phyloP scores from a whole-genome alignment of 1,284 basidiomycete species.

The Cutaneotrichosporon curvatum region DNA sequence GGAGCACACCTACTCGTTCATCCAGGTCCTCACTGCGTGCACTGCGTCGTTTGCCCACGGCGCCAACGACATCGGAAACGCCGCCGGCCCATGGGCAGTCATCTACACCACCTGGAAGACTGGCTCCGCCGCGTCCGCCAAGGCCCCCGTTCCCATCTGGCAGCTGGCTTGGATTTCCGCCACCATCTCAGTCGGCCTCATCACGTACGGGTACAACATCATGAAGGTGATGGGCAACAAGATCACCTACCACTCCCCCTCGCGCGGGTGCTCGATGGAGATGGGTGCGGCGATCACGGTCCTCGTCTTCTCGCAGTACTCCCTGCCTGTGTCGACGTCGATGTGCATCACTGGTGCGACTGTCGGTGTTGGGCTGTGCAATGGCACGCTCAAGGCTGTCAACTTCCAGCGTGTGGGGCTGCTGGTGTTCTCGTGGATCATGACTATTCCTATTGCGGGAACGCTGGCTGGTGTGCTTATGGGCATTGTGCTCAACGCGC shows the following conservation, averaged over 20 bases:
- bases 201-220: slow-evolving; percentile 47
- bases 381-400: slow-evolving; percentile 43
- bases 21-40: slow-evolving; percentile 49
- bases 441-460: slow-evolving; percentile 46
- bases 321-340: slow-evolving; percentile 46
- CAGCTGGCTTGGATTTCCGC: slow-evolving; percentile 44
- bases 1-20: slow-evolving; percentile 49
- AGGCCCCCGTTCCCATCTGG: slow-evolving; percentile 47
- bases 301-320: slow-evolving; percentile 47
- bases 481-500: slow-evolving; percentile 44
- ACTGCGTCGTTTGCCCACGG: slow-evolving; percentile 50
- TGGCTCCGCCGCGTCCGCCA: slow-evolving; percentile 32
- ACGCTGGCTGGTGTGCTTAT: slow-evolving; percentile 41
- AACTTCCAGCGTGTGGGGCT: slow-evolving; percentile 41
- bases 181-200: slow-evolving; percentile 46
- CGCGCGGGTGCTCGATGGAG: slow-evolving; percentile 50
- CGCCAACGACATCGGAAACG: slow-evolving; percentile 45
- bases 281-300: slow-evolving; percentile 48
- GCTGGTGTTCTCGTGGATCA: slow-evolving; percentile 32
- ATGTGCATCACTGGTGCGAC: slow-evolving; percentile 50
- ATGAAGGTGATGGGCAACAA: slow-evolving; percentile 49
- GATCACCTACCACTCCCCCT: slow-evolving; percentile 49
- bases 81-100: slow-evolving; percentile 48
- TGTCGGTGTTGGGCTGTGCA: slow-evolving; percentile 47
- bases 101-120: slow-evolving; percentile 45